Evolutionary conservation across 2,329 filamentous ascomycete species (phyloP).

Genomic region (Capronia coronata): DNA sequence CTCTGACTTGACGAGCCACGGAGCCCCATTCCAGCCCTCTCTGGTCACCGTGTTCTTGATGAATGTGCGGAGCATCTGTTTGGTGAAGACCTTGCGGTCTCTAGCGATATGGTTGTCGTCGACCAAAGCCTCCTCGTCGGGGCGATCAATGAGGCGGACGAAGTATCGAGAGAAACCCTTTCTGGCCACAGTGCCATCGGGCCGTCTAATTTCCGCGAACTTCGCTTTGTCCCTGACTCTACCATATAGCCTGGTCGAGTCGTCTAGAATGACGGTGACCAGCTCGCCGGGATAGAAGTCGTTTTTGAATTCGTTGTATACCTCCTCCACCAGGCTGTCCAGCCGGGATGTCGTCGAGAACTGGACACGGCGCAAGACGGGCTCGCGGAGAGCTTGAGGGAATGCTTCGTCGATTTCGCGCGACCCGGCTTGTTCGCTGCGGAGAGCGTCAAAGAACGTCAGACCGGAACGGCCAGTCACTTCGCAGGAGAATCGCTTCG

Average conservation of each 20-base stretch:
- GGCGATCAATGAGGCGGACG: slow-evolving; percentile 63
- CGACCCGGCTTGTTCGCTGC: slow-evolving; percentile 70
- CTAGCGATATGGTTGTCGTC: slow-evolving; percentile 76
- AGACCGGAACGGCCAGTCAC: slow-evolving; percentile 89
- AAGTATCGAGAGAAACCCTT: slow-evolving; percentile 71
- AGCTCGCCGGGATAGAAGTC: slow-evolving; percentile 88
- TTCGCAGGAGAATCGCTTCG: slow-evolving; percentile 82
- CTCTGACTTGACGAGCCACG: slow-evolving; percentile 86
- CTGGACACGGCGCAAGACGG: slow-evolving; percentile 83
- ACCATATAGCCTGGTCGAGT: slow-evolving; percentile 59
- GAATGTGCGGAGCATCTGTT: slow-evolving; percentile 85
- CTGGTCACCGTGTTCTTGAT: slow-evolving; percentile 90
- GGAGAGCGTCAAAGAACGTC: slow-evolving; percentile 85
- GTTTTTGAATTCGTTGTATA: slow-evolving; percentile 62
- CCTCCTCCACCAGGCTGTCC: slow-evolving; percentile 57
- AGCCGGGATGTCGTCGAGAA: slow-evolving; percentile 84
- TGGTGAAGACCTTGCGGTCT: slow-evolving; percentile 88
- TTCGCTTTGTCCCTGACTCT: slow-evolving; percentile 79
- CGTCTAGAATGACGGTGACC: slow-evolving; percentile 65
- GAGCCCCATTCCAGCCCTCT: slow-evolving; percentile 91
- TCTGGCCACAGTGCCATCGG: slow-evolving; percentile 63
- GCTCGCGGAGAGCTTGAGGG: slow-evolving; percentile 82
- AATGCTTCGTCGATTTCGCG: slow-evolving; percentile 87
- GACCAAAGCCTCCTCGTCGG: slow-evolving; percentile 70
- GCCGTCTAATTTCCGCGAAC: slow-evolving; percentile 53